A percentile compares a stretch with the other conserved stretches of the same genome.
These are phyloP conservation scores for Fragaria ananassa DNA, from an alignment of 306 rosid species.

Conservation along the genomic window DNA sequence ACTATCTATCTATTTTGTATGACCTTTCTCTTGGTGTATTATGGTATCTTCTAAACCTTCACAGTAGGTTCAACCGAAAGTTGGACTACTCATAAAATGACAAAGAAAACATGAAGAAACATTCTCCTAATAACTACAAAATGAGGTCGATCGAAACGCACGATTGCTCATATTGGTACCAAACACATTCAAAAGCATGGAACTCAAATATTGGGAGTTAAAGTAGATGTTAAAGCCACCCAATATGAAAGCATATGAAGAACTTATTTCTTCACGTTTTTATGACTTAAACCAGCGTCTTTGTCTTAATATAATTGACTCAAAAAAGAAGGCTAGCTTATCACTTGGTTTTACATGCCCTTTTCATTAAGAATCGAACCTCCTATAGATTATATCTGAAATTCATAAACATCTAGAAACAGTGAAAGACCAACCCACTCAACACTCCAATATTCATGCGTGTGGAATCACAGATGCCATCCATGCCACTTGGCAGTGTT, in stretches of 20 bases:
- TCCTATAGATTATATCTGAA: neutral
- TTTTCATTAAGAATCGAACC: conserved; percentile 10
- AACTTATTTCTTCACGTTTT: conserved; percentile 37
- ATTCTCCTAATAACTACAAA: conserved; percentile 19
- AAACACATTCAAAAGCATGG: neutral
- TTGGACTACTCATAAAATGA: neutral
- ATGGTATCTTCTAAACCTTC: conserved; percentile 32
- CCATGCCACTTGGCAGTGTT: conserved; percentile 31
- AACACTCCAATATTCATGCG: neutral
- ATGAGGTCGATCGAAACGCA: neutral
- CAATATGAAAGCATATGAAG: neutral
- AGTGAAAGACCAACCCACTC: conserved; percentile 34
- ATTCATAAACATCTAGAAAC: neutral
- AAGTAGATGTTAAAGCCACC: neutral
- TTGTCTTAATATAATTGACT: neutral
- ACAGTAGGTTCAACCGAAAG: conserved; percentile 45
- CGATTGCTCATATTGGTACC: neutral
- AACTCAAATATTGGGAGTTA: neutral
- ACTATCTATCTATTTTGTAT: neutral
- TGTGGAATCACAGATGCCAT: conserved; percentile 19
- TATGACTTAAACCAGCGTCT: conserved; percentile 15
- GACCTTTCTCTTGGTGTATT: conserved; percentile 22
- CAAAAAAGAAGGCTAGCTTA: conserved; percentile 23
- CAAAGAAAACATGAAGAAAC: neutral
- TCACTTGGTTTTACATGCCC: neutral